These are phyloP conservation scores for Diaporthe sp. DNA, from an alignment of 2,329 filamentous ascomycete species.

Conservation along the genomic window DNA sequence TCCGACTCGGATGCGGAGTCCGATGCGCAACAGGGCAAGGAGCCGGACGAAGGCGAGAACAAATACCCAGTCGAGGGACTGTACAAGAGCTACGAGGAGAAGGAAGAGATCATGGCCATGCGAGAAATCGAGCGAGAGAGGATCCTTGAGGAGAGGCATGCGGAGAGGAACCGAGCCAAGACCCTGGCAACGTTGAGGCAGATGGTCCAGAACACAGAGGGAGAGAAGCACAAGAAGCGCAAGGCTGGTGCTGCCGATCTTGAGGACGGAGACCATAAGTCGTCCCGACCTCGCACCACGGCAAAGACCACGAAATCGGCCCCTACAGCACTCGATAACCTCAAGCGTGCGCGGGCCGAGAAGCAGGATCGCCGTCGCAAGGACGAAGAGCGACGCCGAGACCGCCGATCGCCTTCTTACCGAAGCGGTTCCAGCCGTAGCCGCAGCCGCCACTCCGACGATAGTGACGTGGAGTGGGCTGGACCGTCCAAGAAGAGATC, in stretches of 20 bases:
- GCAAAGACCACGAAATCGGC: slow-evolving; percentile 49
- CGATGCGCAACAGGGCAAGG: slow-evolving; percentile 65
- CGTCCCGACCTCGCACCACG: slow-evolving; percentile 78
- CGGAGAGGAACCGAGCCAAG: slow-evolving; percentile 84
- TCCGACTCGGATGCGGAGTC: slow-evolving; percentile 79
- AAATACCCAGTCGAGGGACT: slow-evolving; percentile 91
- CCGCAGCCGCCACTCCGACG: slow-evolving; percentile 59
- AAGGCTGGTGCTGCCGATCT: slow-evolving; percentile 85
- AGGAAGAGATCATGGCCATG: slow-evolving; percentile 84
- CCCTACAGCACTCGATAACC: slow-evolving; percentile 71
- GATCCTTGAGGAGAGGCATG: slow-evolving; percentile 83
- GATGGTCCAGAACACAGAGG: slow-evolving; percentile 77
- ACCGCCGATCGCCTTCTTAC: slow-evolving; percentile 59
- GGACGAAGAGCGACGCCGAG: slow-evolving; percentile 72
- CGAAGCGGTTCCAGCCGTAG: slow-evolving; percentile 51
- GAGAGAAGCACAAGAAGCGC: slow-evolving; percentile 76
- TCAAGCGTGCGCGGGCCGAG: slow-evolving; percentile 73
- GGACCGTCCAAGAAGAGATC: slow-evolving; percentile 65
- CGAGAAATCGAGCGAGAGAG: slow-evolving; percentile 93
- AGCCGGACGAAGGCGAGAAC: slow-evolving; percentile 70
- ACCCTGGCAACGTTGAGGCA: slow-evolving; percentile 87
- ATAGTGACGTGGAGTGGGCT: slow-evolving; percentile 86
- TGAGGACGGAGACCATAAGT: slow-evolving; percentile 83
- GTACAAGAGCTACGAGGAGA: slow-evolving; percentile 81
- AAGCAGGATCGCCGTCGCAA: slow-evolving; percentile 75